Conservation (phyloP, 371 early-diverging fungal species). For the Mucor ambiguus region DNA sequence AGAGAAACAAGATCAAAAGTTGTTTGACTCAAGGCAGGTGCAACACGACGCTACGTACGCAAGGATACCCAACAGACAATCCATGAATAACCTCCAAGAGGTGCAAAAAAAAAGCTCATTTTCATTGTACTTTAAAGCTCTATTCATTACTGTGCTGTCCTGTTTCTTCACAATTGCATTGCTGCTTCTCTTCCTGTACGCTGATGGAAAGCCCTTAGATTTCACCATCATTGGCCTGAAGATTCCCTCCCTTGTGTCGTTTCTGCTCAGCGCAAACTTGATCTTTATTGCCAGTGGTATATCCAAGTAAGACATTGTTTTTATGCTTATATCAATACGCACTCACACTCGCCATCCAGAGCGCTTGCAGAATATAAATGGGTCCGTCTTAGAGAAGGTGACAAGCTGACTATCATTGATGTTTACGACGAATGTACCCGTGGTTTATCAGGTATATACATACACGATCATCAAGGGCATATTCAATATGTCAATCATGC, state of each 20-base stretch:
- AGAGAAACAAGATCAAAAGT: not conserved
- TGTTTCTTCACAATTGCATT: conserved; percentile 9
- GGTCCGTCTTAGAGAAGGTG: conserved; percentile 21
- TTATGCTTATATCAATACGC: not conserved
- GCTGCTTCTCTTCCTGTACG: conserved; percentile 19
- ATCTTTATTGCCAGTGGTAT: conserved; percentile 34
- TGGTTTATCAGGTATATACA: conserved; percentile 27
- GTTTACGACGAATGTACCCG: conserved; percentile 36
- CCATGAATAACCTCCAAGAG: not conserved
- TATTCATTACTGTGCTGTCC: conserved; percentile 13
- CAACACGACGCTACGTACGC: not conserved
- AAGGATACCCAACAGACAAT: not conserved
- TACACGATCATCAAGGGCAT: not conserved
- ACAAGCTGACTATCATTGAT: conserved; percentile 23
- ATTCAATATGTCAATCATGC: not conserved
- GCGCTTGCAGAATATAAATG: conserved; percentile 39
- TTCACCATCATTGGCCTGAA: conserved; percentile 22
- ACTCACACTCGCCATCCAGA: conserved; percentile 7
- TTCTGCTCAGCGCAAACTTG: conserved; percentile 20
- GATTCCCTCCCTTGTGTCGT: conserved; percentile 25
- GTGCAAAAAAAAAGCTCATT: not conserved
- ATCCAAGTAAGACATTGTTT: conserved; percentile 19
- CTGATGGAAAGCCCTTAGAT: conserved; percentile 27
- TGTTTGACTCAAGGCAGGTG: not conserved
- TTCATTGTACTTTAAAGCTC: conserved; percentile 4